Evolutionary conservation across 352 stramenopile genomes (phyloP).

Genomic region (Phytophthora agathidicida): DNA sequence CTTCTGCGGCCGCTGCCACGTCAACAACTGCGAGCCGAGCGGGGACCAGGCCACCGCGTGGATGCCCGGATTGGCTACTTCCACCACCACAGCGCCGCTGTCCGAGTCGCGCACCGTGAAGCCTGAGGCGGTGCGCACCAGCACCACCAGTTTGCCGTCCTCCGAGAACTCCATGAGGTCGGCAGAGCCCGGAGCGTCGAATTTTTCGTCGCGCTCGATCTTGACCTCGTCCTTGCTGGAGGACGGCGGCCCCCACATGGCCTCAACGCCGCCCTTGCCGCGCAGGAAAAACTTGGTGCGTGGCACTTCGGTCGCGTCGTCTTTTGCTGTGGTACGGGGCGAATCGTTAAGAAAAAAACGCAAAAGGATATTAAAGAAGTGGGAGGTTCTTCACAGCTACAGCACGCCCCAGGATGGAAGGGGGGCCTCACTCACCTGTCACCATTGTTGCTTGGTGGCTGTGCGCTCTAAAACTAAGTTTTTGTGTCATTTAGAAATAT

Average conservation of each 20-base stretch:
- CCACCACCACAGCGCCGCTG: conserved; percentile 58
- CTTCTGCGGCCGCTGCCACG: conserved; percentile 88
- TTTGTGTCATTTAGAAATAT: too few species aligned
- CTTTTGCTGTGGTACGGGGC: conserved; percentile 2
- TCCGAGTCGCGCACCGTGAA: conserved; percentile 77
- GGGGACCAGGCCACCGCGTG: conserved; percentile 85
- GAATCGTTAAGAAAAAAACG: background rate
- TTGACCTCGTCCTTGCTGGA: conserved; percentile 49
- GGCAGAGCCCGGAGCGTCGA: conserved; percentile 43
- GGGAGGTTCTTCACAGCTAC: too few species aligned
- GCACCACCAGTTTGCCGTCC: conserved; percentile 68
- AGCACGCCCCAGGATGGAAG: too few species aligned
- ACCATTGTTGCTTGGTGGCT: conserved; percentile 12
- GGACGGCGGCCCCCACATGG: conserved; percentile 73
- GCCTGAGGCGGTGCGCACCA: conserved; percentile 65
- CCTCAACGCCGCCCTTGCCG: conserved; percentile 76
- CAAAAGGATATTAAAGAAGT: too few species aligned
- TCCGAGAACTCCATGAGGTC: conserved; percentile 81
- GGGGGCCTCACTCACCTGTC: conserved; percentile 7
- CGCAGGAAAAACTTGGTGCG: conserved; percentile 89
- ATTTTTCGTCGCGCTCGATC: conserved; percentile 61
- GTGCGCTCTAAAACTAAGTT: too few species aligned
- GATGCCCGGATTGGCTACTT: conserved; percentile 78
- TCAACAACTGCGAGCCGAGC: conserved; percentile 81
- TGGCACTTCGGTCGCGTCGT: conserved; percentile 21